Percentiles rank a stretch among this genome's conserved stretches.
phyloP scores from a whole-genome alignment of 208 protist species.

The Acanthamoeba royreba region DNA sequence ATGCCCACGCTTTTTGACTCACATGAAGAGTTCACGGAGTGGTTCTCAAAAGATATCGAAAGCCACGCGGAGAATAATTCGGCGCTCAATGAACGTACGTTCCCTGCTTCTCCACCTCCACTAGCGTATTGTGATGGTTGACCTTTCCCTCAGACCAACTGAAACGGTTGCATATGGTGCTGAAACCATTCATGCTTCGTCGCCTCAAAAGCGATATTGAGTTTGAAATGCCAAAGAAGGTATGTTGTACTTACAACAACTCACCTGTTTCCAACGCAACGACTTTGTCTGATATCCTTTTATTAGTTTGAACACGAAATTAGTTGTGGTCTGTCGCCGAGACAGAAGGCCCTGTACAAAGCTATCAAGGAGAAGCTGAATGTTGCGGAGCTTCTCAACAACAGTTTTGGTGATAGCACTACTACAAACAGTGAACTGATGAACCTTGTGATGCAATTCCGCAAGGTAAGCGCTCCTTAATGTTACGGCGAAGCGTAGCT shows the following conservation, averaged over 20 bases:
- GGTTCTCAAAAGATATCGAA: constrained; percentile 85
- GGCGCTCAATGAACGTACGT: constrained; percentile 55
- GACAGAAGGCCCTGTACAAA: constrained; percentile 60
- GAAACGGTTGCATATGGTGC: constrained; percentile 88
- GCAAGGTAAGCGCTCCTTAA: constrained; percentile 42
- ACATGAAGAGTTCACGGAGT: constrained; percentile 84
- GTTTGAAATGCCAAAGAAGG: constrained; percentile 87
- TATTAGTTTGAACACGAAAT: constrained; percentile 52
- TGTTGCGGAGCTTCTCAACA: constrained; percentile 47
- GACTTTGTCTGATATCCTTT: background rate
- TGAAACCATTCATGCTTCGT: constrained; percentile 93
- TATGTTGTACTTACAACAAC: background rate
- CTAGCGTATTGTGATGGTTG: background rate
- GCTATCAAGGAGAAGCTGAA: constrained; percentile 43
- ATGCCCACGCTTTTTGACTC: constrained; percentile 88
- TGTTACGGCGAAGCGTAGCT: background rate
- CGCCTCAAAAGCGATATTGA: constrained; percentile 93
- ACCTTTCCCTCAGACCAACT: constrained; percentile 64
- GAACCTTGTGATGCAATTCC: constrained; percentile 71
- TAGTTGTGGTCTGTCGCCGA: constrained; percentile 30
- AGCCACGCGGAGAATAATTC: constrained; percentile 61
- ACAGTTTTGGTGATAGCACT: background rate
- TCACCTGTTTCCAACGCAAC: background rate
- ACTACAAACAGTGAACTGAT: constrained; percentile 49
- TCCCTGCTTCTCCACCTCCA: background rate